These are phyloP conservation scores for Globisporangium echinulatum DNA, from an alignment of 352 stramenopile species.

Conservation along the genomic window DNA sequence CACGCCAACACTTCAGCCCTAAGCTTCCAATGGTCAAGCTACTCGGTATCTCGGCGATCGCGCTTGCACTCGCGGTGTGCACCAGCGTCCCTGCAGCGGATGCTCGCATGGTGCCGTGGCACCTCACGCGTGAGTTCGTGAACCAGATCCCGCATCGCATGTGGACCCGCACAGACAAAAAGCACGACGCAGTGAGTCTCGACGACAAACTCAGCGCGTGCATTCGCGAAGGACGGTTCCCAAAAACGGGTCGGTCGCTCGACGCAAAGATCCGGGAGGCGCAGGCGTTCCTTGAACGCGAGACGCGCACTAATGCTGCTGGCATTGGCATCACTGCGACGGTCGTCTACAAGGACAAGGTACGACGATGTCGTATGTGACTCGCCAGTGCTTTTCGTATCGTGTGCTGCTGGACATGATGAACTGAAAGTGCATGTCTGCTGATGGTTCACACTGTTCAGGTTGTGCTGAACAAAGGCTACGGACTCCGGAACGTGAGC, in stretches of 20 bases:
- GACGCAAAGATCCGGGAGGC: slow-evolving; percentile 38
- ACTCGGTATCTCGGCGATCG: too few relatives aligned
- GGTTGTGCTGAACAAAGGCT: slow-evolving; percentile 36
- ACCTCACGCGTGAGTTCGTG: too few relatives aligned
- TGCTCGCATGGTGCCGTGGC: too few relatives aligned
- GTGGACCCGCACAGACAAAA: too few relatives aligned
- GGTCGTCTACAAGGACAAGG: slow-evolving; percentile 46
- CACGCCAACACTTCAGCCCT: too few relatives aligned
- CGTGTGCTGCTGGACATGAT: slow-evolving; percentile 9
- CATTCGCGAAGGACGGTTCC: slow-evolving; percentile 28
- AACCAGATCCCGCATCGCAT: too few relatives aligned
- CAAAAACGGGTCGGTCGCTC: slow-evolving; percentile 25
- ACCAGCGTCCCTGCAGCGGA: too few relatives aligned
- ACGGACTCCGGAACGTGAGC: slow-evolving; percentile 29
- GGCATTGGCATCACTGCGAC: slow-evolving; percentile 34
- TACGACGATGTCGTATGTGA: slow-evolving; percentile 1
- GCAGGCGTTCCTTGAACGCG: slow-evolving; percentile 28
- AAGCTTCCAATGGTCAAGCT: too few relatives aligned
- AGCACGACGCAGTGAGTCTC: background rate
- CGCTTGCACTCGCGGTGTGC: too few relatives aligned
- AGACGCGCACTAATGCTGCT: slow-evolving; percentile 22
- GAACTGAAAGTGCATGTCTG: background rate
- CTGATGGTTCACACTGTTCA: background rate
- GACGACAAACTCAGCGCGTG: slow-evolving; percentile 7
- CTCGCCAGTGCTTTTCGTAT: background rate